Percentiles rank a stretch among this genome's conserved stretches.
Conservation (phyloP, 2,329 filamentous ascomycete species). For the Cyphellophora attinorum region DNA sequence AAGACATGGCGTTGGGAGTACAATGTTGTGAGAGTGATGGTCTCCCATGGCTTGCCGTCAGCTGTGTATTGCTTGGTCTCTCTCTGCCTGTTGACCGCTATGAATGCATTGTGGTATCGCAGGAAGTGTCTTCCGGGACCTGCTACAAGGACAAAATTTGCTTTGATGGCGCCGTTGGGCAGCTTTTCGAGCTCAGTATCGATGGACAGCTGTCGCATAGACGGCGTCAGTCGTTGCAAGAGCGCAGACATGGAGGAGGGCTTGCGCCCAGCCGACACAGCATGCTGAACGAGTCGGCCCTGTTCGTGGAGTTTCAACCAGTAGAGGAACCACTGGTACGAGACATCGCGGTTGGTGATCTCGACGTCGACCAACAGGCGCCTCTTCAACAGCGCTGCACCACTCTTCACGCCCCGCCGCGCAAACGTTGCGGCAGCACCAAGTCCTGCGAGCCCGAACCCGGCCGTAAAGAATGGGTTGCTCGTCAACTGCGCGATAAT, state of each 20-base stretch:
- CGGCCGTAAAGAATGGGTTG: constrained; percentile 46
- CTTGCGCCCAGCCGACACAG: constrained; percentile 20
- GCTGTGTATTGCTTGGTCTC: constrained; percentile 50
- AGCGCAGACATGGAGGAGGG: constrained; percentile 41
- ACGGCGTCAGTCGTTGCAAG: constrained; percentile 48
- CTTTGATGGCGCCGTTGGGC: constrained; percentile 60
- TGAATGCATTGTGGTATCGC: constrained; percentile 77
- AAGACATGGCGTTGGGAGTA: constrained; percentile 86
- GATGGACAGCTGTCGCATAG: constrained; percentile 55
- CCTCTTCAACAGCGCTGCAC: constrained; percentile 64
- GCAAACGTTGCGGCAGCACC: constrained; percentile 73
- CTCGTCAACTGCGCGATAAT: constrained; percentile 34
- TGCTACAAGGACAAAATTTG: constrained; percentile 79
- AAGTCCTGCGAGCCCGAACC: constrained; percentile 83
- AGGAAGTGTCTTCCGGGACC: constrained; percentile 84
- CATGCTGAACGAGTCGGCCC: constrained; percentile 36
- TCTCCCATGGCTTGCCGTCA: constrained; percentile 86
- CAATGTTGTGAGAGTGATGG: constrained; percentile 80
- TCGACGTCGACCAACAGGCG: constrained; percentile 91
- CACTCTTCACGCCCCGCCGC: constrained; percentile 64
- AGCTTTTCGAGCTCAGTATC: constrained; percentile 53
- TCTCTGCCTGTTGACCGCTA: constrained; percentile 77
- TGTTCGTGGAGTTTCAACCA: constrained; percentile 84
- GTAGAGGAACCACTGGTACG: constrained; percentile 86
- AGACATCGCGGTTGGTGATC: constrained; percentile 86